Percentiles rank a stretch among this genome's conserved stretches.
Evolutionary conservation across 768 basidiomycete genomes (phyloP).

Genomic region (Terana coerulea): DNA sequence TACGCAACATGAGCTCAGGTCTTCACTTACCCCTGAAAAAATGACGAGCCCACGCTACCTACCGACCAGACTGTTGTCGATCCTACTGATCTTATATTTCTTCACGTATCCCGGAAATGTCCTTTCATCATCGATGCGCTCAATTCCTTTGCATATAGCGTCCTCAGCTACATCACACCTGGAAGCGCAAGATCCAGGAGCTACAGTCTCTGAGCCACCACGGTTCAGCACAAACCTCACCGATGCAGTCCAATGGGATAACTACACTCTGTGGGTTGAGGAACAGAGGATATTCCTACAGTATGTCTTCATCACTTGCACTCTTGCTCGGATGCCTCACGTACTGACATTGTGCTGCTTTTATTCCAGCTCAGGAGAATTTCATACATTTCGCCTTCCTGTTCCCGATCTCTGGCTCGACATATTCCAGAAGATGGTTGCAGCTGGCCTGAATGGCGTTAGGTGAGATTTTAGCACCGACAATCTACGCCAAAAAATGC

Average conservation of each 20-base stretch:
- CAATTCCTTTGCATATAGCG: no score
- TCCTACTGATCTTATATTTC: no score
- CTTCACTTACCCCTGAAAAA: no score
- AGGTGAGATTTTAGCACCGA: constrained; percentile 31
- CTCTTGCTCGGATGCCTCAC: neutral
- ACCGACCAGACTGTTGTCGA: no score
- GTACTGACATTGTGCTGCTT: neutral
- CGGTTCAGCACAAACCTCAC: constrained; percentile 28
- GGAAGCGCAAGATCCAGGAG: neutral
- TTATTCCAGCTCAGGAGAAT: constrained; percentile 67
- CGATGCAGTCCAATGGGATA: constrained; percentile 52
- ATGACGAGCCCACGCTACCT: no score
- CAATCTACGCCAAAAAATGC: neutral
- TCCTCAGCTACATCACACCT: no score
- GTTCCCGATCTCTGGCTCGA: constrained; percentile 80
- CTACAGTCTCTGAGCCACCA: constrained; percentile 19
- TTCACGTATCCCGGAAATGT: no score
- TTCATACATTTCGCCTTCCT: constrained; percentile 79
- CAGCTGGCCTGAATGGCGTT: constrained; percentile 73
- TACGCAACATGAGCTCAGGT: no score
- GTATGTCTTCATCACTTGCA: constrained; percentile 36
- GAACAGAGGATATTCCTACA: constrained; percentile 71
- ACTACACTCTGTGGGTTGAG: constrained; percentile 65
- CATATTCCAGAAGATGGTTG: constrained; percentile 77
- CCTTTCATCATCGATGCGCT: no score